Conservation (phyloP, 441 rosid species). For the Kokia cookei region DNA sequence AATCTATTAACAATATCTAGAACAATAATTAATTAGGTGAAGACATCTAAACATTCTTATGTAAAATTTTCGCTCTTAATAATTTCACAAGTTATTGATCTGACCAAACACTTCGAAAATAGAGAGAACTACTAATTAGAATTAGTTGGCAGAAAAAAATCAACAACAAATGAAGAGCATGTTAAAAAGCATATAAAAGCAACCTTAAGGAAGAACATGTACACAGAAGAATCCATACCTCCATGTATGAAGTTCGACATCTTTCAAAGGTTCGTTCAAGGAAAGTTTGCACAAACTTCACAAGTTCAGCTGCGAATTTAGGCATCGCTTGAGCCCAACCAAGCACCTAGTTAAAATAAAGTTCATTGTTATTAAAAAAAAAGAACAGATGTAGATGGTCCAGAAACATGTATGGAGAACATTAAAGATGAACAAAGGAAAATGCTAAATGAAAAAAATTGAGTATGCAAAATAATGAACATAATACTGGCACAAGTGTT, state of each 20-base stretch:
- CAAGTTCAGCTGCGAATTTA: constrained; percentile 87
- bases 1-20: background rate
- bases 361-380: background rate
- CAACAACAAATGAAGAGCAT: background rate
- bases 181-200: background rate
- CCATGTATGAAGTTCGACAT: constrained; percentile 96
- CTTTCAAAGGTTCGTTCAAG: constrained; percentile 97
- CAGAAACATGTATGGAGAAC: constrained; percentile 3
- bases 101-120: background rate
- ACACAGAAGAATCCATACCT: constrained; percentile 43
- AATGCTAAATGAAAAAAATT: background rate
- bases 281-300: constrained; percentile 91
- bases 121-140: background rate
- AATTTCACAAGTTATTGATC: background rate
- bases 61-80: background rate
- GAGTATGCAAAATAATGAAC: background rate
- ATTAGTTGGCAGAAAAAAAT: background rate
- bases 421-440: background rate
- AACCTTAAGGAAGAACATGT: constrained; percentile 12
- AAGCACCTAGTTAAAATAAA: constrained; percentile 47
- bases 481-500: background rate
- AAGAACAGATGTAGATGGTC: constrained; percentile 16
- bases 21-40: background rate
- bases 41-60: background rate
- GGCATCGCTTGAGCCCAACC: constrained; percentile 99